Evolutionary conservation across 805 yeast species (phyloP).

Genomic region (Pichia deserticola): DNA sequence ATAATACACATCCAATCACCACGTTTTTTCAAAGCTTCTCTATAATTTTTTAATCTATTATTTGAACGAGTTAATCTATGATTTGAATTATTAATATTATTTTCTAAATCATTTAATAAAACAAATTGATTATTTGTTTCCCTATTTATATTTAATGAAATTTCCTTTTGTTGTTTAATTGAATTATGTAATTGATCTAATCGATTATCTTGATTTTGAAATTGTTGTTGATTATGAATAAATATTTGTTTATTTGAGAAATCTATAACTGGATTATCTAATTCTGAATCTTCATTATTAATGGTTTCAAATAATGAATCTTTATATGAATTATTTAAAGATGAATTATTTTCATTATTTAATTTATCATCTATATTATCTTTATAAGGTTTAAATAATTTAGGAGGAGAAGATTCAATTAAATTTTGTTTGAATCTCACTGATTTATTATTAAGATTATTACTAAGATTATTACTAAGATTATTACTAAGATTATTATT

Average conservation of each 20-base stretch:
- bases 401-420: constrained; percentile 13
- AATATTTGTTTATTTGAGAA: constrained; percentile 27
- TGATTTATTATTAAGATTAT: constrained; percentile 7
- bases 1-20: constrained; percentile 44
- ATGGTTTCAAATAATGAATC: not conserved
- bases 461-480: no score
- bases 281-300: not conserved
- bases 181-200: constrained; percentile 35
- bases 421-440: constrained; percentile 19
- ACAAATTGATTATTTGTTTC: constrained; percentile 44
- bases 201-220: constrained; percentile 39
- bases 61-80: constrained; percentile 35
- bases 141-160: constrained; percentile 39
- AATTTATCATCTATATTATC: constrained; percentile 3
- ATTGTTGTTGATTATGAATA: constrained; percentile 37
- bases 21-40: constrained; percentile 36
- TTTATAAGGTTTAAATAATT: not conserved
- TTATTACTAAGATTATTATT: not conserved
- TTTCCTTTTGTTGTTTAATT: constrained; percentile 35
- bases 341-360: not conserved
- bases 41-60: constrained; percentile 32
- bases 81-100: constrained; percentile 36
- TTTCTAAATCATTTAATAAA: constrained; percentile 42
- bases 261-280: constrained; percentile 8
- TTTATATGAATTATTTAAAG: not conserved